Evolutionary conservation across 2,329 filamentous ascomycete genomes (phyloP), one percentile per base, ranked within the genome.

Genomic region (Hymenoscyphus fructigenus): DNA sequence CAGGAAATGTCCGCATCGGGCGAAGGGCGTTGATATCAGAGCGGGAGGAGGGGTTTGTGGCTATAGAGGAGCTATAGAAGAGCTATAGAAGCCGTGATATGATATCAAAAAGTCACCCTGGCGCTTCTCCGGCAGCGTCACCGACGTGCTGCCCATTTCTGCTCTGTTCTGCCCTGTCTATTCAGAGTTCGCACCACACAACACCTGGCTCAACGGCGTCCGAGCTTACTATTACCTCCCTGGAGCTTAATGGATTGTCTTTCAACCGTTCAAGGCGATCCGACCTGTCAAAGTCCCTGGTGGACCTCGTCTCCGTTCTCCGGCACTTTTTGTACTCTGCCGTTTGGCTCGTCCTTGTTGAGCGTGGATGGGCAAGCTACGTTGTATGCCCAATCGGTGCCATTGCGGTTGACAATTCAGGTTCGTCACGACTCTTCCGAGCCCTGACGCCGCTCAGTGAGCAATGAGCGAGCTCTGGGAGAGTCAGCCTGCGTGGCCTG

Each of bases 261-360:
- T 7, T 17, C 23, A 15, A 32, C 53, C 53, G 20, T 28, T 50
- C 23, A 15, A 26, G 47, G n/a, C 36, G 12, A 15, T 23, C 53
- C 20, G 36, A 10, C 34, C 60, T 56, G 44, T 59, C 32, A 15
- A 15, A 36, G n/a, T 32, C 20, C n/a, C 32, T 23, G 26, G 56
- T 17, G 38, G 53, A 53, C 44, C 58, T 66, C 64, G 64, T 61
- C 64, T 63, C 61, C 61, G 23, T 62, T 60, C 26, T 60, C 62
- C 66, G 68, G 68, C 67, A 69, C 65, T 67, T 69, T 65, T 17
- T 47, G 50, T 7, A 59, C 61, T 64, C 60, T 68, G 66, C 67
- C 68, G 69, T 70, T 65, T 67, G 57, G 60, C 55, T 65, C 20
- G 29, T 34, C 26, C 29, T 23, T n/a, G 29, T 57, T 34, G 26